phyloP scores from a whole-genome alignment of 331 rosid genomes.

The Cucumis variabilis region DNA sequence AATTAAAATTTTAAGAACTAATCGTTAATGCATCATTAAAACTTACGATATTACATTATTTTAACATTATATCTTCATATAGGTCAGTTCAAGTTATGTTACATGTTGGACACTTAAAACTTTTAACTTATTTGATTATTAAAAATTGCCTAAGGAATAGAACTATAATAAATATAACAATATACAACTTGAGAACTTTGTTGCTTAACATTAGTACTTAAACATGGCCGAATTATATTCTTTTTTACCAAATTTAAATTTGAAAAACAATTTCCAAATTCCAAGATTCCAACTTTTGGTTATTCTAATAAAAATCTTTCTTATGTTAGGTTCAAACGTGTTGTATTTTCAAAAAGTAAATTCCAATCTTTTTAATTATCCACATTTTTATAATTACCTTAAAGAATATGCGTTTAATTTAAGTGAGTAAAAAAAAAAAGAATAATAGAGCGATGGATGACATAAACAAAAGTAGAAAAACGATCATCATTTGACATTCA shows the following conservation, averaged over 20 bases:
- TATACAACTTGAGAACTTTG: neutral
- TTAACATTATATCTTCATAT: too few species aligned
- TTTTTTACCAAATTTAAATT: neutral
- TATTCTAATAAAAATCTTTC: neutral
- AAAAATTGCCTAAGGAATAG: neutral
- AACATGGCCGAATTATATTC: neutral
- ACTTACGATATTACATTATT: too few species aligned
- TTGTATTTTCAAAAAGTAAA: neutral
- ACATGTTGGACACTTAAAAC: too few species aligned
- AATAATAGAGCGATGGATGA: neutral
- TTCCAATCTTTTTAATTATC: neutral
- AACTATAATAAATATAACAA: neutral
- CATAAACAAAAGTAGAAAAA: neutral
- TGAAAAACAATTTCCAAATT: neutral
- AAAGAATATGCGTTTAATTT: neutral
- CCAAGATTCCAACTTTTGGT: neutral
- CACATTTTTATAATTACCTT: neutral
- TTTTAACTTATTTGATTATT: neutral
- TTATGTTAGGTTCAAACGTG: neutral
- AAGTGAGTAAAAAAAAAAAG: neutral
- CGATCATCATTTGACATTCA: neutral
- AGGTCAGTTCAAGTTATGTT: too few species aligned
- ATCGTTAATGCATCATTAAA: too few species aligned
- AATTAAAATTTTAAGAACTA: too few species aligned
- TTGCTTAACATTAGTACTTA: neutral